These are phyloP conservation scores for Sporothrix globosa DNA, from an alignment of 2,329 filamentous ascomycete species.

Conservation along the genomic window DNA sequence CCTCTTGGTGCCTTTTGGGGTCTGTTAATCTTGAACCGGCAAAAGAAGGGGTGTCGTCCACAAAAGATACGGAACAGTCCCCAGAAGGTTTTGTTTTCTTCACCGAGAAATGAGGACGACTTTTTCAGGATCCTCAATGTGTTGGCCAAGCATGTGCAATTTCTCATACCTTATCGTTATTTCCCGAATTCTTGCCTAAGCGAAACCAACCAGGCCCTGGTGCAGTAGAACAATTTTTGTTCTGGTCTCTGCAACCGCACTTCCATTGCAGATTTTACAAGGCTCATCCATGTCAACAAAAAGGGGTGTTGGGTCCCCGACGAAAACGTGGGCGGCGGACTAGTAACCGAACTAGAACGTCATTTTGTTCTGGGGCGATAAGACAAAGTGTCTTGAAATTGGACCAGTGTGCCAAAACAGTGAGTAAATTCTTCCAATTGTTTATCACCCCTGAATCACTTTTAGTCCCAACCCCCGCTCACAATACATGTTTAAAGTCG, in stretches of 20 bases:
- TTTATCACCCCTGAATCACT: constrained; percentile 8
- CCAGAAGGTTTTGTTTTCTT: neutral
- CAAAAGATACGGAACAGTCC: constrained; percentile 12
- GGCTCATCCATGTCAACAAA: constrained; percentile 26
- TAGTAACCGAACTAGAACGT: constrained; percentile 17
- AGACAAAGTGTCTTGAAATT: neutral
- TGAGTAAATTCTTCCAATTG: neutral
- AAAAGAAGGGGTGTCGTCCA: constrained; percentile 25
- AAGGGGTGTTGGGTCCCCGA: neutral
- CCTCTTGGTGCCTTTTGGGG: constrained; percentile 19
- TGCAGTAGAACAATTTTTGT: constrained; percentile 9
- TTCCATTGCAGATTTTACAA: constrained; percentile 22
- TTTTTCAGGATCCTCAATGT: neutral
- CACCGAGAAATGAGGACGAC: constrained; percentile 18
- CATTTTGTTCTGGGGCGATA: constrained; percentile 4
- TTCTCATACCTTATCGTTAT: neutral
- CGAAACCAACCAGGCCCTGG: constrained; percentile 12
- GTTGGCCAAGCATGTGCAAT: constrained; percentile 19
- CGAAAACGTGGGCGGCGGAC: constrained; percentile 22
- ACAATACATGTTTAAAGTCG: neutral
- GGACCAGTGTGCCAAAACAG: neutral
- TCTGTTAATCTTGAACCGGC: constrained; percentile 33
- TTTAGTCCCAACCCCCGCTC: neutral
- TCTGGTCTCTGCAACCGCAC: constrained; percentile 1
- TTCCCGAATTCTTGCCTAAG: constrained; percentile 26